Evolutionary conservation across 306 rosid genomes (phyloP).

Genomic region (Medicago ruthenica): DNA sequence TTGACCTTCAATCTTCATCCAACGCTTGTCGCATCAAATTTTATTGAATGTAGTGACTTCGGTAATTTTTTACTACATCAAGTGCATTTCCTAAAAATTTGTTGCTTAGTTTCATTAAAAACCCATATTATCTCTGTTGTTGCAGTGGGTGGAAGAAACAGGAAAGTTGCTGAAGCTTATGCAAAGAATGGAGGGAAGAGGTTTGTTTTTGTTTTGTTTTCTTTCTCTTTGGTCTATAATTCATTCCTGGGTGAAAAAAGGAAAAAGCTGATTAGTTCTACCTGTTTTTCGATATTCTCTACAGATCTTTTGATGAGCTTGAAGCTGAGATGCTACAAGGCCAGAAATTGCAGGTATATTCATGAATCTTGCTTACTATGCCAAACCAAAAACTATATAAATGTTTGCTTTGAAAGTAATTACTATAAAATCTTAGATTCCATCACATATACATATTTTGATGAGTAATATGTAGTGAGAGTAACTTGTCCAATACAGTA

Average conservation of each 20-base stretch:
- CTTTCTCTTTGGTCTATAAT: constrained; percentile 31
- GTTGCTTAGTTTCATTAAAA: constrained; percentile 30
- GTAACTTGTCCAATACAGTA: too few relatives aligned
- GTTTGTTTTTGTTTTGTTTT: constrained; percentile 45
- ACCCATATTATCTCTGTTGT: constrained; percentile 27
- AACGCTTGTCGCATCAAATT: neutral
- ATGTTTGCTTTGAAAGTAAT: neutral
- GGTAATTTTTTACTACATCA: neutral
- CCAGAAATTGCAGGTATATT: constrained; percentile 89
- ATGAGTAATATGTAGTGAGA: too few relatives aligned
- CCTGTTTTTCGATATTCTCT: constrained; percentile 30
- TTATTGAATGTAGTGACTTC: neutral
- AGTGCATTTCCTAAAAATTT: neutral
- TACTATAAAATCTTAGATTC: neutral
- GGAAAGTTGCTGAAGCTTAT: constrained; percentile 95
- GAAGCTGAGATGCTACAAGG: constrained; percentile 95
- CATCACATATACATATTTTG: too few relatives aligned
- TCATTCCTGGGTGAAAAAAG: constrained; percentile 18
- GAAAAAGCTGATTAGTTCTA: neutral
- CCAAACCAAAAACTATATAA: neutral
- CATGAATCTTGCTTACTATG: neutral
- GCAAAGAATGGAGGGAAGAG: constrained; percentile 84
- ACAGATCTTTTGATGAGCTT: constrained; percentile 90
- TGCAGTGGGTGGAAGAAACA: constrained; percentile 98
- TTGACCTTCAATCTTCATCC: neutral